Evolutionary conservation across 257 asterid genomes (phyloP).

Genomic region (Voacanga thouarsii): DNA sequence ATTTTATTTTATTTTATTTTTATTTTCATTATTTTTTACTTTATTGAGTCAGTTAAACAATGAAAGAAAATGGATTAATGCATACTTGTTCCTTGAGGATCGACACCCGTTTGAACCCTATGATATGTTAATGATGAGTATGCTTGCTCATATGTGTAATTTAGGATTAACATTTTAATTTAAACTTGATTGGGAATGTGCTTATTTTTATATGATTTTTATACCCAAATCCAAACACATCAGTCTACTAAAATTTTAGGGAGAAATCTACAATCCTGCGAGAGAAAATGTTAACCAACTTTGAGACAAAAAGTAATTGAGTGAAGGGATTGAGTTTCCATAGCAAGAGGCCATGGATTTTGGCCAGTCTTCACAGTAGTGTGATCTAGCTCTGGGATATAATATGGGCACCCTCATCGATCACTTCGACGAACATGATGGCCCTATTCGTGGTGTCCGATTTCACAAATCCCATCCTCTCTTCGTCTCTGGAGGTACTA

Average conservation of each 20-base stretch:
- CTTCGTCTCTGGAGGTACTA: conserved; percentile 85
- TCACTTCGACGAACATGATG: conserved; percentile 89
- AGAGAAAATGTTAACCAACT: conserved; percentile 81
- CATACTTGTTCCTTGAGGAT: no score
- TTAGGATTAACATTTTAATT: no score
- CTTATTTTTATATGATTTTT: no score
- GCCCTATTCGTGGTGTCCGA: conserved; percentile 90
- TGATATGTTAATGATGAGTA: no score
- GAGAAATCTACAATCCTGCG: neutral
- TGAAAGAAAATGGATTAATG: no score
- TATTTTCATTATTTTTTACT: no score
- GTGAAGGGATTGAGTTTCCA: conserved; percentile 97
- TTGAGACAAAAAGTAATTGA: conserved; percentile 97
- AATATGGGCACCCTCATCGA: conserved; percentile 99
- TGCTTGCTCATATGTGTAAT: no score
- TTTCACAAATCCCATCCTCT: conserved; percentile 90
- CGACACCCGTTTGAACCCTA: no score
- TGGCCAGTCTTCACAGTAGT: conserved; percentile 98
- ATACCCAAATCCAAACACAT: no score
- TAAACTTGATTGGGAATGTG: no score
- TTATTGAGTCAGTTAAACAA: no score
- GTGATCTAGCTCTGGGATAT: conserved; percentile 99
- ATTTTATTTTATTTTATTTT: no score
- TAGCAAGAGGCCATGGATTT: conserved; percentile 96
- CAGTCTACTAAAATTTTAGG: neutral